Evolutionary conservation across 2,329 filamentous ascomycete genomes (phyloP), one percentile per base, ranked within the genome.

Genomic region (Exophiala sideris): DNA sequence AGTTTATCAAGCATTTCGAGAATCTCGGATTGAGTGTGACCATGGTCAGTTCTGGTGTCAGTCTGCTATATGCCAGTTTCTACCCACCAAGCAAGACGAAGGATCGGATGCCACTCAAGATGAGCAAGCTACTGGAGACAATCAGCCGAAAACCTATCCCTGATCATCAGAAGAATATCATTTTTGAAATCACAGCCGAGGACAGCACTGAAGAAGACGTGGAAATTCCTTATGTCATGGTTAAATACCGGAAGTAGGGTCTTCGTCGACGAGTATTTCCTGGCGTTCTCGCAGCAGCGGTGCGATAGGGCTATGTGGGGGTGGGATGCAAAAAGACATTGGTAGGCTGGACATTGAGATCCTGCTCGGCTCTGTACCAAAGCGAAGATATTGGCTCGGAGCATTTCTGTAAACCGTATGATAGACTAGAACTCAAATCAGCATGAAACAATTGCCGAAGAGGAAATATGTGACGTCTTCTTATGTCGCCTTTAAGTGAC

Each of bases 41-140:
- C 56, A 97, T 97, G 92, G 80, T 99, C 66, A 96, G 90, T 78
- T 96, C 91, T n/a, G 94, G 92, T 1, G 92, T 97, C 61, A 96
- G 91, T 72, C 76, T 99, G 67, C 77, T 99, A 42, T 99, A 96
- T 67, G 92, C 94, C 14, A 87, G 85, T 65, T 99, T 99, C 82
- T 96, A 95, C 75, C 85, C 88, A 2, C 80, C 86, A 0, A 87
- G 87, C 50, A 87, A 87, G 80, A 78, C 91, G 54, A 91, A 91
- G 80, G 91, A 96, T 60, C 83, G 91, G 60, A 79, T 90, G 67
- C 76, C 75, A 11, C 79, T 96, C 73, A 96, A 91, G 75, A 82
- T 97, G 73, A 96, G 89, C 74, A 79, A 92, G 68, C 79, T 99
- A 46, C 87, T 96, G 4, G 89, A 92, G 74, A 83, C 82, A 42